These are phyloP conservation scores for Nannochloropsis gaditana DNA, from an alignment of 108 stramenopile species.

Conservation along the genomic window DNA sequence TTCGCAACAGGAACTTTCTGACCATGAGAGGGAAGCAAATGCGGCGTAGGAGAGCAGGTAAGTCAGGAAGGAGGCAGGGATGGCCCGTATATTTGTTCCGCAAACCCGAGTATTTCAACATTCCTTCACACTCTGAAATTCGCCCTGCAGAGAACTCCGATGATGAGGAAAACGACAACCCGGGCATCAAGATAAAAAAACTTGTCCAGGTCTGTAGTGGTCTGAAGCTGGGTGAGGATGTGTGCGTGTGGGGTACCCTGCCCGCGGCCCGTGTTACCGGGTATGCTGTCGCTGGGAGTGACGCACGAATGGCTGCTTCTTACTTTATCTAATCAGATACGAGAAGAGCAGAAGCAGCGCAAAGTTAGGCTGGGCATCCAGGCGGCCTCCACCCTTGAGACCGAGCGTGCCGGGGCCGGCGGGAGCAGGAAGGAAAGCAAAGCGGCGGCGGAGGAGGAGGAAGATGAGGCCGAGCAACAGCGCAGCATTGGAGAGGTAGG, in stretches of 20 bases:
- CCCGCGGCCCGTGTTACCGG: no score
- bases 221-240: neutral
- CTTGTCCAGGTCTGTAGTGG: neutral
- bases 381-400: neutral
- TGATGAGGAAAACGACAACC: neutral
- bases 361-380: slow-evolving; percentile 2
- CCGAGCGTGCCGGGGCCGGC: neutral
- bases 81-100: neutral
- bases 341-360: neutral
- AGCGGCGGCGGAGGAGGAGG: neutral
- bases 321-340: neutral
- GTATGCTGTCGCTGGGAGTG: no score
- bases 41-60: neutral
- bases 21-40: neutral
- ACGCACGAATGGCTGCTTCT: no score
- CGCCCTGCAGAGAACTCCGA: neutral
- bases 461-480: slow-evolving; percentile 15
- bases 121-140: neutral
- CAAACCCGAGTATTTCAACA: neutral
- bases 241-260: no score
- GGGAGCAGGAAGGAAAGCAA: neutral
- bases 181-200: neutral
- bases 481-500: neutral
- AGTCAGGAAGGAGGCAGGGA: neutral
- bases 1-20: neutral